Evolutionary conservation across 352 stramenopile genomes (phyloP).

Genomic region (Globisporangium barbulae): DNA sequence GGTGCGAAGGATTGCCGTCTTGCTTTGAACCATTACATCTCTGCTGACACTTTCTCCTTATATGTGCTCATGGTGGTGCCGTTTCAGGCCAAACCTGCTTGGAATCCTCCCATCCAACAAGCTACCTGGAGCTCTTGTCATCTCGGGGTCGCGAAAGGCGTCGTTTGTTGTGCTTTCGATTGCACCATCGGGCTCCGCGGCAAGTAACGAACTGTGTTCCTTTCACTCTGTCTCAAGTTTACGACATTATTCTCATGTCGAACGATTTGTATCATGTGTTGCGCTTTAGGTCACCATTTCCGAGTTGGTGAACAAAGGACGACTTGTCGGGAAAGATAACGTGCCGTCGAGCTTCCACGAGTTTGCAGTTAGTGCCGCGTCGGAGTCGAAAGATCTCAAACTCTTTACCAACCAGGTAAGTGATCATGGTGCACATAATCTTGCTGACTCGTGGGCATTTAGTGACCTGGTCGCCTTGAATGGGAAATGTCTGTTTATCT

Average conservation of each 20-base stretch:
- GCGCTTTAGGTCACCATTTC: constrained; percentile 36
- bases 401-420: constrained; percentile 28
- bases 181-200: constrained; percentile 32
- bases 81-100: constrained; percentile 28
- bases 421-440: not conserved
- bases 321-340: constrained; percentile 48
- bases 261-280: not conserved
- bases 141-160: constrained; percentile 41
- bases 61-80: not conserved
- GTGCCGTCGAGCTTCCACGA: constrained; percentile 53
- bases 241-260: not conserved
- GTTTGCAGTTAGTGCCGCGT: constrained; percentile 35
- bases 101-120: constrained; percentile 52
- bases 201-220: constrained; percentile 3
- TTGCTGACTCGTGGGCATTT: not conserved
- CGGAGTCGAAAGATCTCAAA: constrained; percentile 53
- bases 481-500: no score
- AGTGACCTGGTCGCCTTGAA: not conserved
- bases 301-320: constrained; percentile 56
- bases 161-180: constrained; percentile 47
- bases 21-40: not conserved
- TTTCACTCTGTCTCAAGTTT: not conserved
- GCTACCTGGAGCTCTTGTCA: constrained; percentile 37
- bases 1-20: constrained; percentile 20
- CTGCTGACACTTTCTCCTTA: not conserved